Evolutionary conservation across 768 basidiomycete genomes (phyloP), one percentile per base, ranked within the genome.

Genomic region (Cystofilobasidium macerans): DNA sequence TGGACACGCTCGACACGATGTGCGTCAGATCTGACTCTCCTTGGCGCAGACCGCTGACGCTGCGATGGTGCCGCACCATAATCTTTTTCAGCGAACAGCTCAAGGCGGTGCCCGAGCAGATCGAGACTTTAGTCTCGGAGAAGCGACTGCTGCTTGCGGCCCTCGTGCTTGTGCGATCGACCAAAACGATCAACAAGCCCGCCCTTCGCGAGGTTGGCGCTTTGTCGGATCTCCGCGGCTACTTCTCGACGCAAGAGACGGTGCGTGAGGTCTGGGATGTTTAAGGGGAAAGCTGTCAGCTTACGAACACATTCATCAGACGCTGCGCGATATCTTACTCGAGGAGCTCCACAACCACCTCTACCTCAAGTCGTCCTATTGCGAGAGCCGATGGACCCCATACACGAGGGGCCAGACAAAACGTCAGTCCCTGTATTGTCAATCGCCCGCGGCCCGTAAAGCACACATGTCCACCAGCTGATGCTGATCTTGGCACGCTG

Each of bases 201-300:
- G 95, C 98, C 70, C 88, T 98, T 86, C 78, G 86, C 66, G 94
- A 97, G 73, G 87, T 99, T 67, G 93, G 93, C n/a, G 95, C 94
- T 6, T 79, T 98, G 36, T 79, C 88, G 14, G 95, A 99, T 75
- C 75, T 99, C 56, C 80, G 91, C 64, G 82, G 81, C 70, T 98
- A 97, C 78, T 81, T 98, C 30, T 76, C 80, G 35, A 80, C 83
- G 16, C 95, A 99, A 76, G 93, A 97, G 80, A 83, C 81, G 64
- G 94, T 91, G 69, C 51, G 85, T 82, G 14, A 11, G 32, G 30
- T 13, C 43, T 30, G 13, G 47, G n/a, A n/a, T n/a, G n/a, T n/a
- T n/a, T n/a, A n/a, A n/a, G n/a, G n/a, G n/a, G n/a, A n/a, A n/a
- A n/a, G n/a, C n/a, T n/a, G n/a, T n/a, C n/a, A n/a, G n/a, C n/a